A percentile compares a stretch with the other conserved stretches of the same genome.
Conservation (phyloP, 2,329 filamentous ascomycete species). For the Sporothrix pallida region DNA sequence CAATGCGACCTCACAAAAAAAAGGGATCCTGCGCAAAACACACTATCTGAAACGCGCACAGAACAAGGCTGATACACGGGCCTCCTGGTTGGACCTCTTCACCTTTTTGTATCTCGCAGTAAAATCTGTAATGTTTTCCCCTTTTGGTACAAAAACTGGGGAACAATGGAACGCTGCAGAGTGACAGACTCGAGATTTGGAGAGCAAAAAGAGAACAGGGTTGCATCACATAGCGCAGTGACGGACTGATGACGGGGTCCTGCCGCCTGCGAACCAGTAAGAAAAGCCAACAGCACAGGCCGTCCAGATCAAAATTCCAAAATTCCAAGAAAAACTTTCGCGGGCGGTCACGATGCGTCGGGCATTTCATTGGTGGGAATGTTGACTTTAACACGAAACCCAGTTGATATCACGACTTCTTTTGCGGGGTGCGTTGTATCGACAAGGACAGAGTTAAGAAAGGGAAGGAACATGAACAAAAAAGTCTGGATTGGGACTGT, state of each 20-base stretch:
- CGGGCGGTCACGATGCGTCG: neutral
- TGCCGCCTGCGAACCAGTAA: too few relatives aligned
- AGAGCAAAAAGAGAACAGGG: neutral
- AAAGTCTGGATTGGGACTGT: neutral
- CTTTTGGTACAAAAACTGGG: neutral
- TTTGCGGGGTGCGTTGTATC: slow-evolving; percentile 20
- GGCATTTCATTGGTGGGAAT: neutral
- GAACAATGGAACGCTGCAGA: neutral
- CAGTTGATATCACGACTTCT: neutral
- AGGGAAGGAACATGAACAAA: neutral
- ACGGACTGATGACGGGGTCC: neutral
- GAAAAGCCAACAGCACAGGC: too few relatives aligned
- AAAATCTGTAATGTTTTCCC: neutral
- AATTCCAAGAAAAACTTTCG: neutral
- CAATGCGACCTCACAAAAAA: neutral
- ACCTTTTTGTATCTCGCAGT: neutral
- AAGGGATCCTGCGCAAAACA: slow-evolving; percentile 13
- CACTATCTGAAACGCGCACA: slow-evolving; percentile 33
- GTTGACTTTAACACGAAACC: neutral
- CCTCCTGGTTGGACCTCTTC: slow-evolving; percentile 9
- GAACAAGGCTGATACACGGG: slow-evolving; percentile 33
- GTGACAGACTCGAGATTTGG: neutral
- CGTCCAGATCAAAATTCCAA: neutral
- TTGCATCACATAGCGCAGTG: slow-evolving; percentile 1
- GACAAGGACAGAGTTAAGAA: neutral